Conservation (phyloP, 805 yeast genomes). For the Clavispora asparagi region DNA sequence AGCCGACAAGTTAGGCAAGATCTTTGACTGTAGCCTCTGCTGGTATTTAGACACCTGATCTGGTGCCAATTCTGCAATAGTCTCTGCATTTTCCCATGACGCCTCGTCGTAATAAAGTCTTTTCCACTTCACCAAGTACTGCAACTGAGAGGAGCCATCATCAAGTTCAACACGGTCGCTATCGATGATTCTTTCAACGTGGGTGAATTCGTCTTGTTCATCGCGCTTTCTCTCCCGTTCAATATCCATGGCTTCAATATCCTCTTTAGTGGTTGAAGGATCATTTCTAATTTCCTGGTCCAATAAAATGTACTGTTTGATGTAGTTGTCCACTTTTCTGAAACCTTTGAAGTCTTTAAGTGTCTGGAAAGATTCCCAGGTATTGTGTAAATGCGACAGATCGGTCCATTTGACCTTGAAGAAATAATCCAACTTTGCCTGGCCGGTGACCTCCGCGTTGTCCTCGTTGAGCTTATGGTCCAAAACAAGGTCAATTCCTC, state of each 20-base stretch:
- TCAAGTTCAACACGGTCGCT: slow-evolving; percentile 68
- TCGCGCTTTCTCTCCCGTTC: slow-evolving; percentile 83
- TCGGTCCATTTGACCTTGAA: slow-evolving; percentile 79
- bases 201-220: slow-evolving; percentile 74
- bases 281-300: slow-evolving; percentile 78
- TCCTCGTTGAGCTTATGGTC: slow-evolving; percentile 35
- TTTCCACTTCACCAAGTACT: slow-evolving; percentile 90
- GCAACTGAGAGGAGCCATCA: slow-evolving; percentile 60
- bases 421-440: slow-evolving; percentile 56
- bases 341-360: slow-evolving; percentile 60
- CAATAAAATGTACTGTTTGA: slow-evolving; percentile 65
- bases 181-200: slow-evolving; percentile 86
- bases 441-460: slow-evolving; percentile 38
- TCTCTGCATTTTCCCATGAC: slow-evolving; percentile 93
- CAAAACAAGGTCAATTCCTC: slow-evolving; percentile 34
- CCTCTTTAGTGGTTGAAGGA: slow-evolving; percentile 82
- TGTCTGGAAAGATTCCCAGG: slow-evolving; percentile 75
- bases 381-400: slow-evolving; percentile 86
- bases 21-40: slow-evolving; percentile 73
- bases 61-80: slow-evolving; percentile 80
- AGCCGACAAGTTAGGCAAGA: slow-evolving; percentile 76
- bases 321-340: slow-evolving; percentile 85
- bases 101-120: slow-evolving; percentile 91
- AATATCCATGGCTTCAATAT: slow-evolving; percentile 87
- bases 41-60: slow-evolving; percentile 79